These are phyloP conservation scores for Xanthoceras sorbifolium DNA, from an alignment of 345 rosid species.

Conservation along the genomic window DNA sequence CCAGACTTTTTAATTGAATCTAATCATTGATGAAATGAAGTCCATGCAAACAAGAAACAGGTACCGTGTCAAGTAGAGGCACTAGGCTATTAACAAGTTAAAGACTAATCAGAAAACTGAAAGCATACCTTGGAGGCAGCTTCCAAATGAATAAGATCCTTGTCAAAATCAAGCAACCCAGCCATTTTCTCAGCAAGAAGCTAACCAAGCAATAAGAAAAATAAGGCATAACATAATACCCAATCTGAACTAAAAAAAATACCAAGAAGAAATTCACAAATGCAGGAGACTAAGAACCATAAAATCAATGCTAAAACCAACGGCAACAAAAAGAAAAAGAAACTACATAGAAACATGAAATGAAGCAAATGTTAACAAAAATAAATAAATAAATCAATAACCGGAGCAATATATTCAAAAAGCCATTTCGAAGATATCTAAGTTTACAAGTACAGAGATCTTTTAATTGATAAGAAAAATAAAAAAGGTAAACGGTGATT, in stretches of 20 bases:
- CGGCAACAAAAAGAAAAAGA: neutral
- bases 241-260: neutral
- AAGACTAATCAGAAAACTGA: neutral
- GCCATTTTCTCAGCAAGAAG: conserved; percentile 95
- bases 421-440: neutral
- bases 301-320: neutral
- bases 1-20: conserved; percentile 94
- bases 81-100: conserved; percentile 19
- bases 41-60: conserved; percentile 1
- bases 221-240: neutral
- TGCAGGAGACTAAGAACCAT: neutral
- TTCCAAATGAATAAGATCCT: conserved; percentile 87
- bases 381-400: neutral
- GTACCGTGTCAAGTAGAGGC: neutral
- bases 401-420: neutral
- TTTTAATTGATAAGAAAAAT: too few relatives aligned
- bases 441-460: too few relatives aligned
- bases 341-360: neutral
- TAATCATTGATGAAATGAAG: conserved; percentile 28
- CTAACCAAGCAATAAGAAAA: conserved; percentile 39
- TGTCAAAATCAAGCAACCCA: conserved; percentile 83
- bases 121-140: conserved; percentile 90
- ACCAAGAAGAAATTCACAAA: neutral
- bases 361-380: neutral
- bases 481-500: too few relatives aligned